These are phyloP conservation scores for Gossypium trilobum DNA, from an alignment of 441 rosid species.

Conservation along the genomic window DNA sequence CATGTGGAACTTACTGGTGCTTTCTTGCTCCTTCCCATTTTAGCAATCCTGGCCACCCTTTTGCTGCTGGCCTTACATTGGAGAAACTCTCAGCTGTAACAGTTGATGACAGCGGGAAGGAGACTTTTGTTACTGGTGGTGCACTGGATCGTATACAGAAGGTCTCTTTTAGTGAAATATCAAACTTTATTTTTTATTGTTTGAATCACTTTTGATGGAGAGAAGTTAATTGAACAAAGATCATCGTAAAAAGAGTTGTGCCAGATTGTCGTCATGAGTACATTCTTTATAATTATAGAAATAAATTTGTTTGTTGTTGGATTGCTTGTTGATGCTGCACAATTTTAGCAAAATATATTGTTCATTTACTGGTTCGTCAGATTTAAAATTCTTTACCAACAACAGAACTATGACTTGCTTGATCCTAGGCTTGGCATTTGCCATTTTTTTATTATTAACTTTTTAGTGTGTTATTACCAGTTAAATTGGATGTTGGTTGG, in stretches of 20 bases:
- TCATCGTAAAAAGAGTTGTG: neutral
- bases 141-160: conserved; percentile 69
- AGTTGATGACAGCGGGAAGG: conserved; percentile 79
- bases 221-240: neutral
- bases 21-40: conserved; percentile 14
- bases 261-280: neutral
- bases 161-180: conserved; percentile 28
- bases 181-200: neutral
- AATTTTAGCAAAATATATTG: neutral
- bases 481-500: neutral
- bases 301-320: neutral
- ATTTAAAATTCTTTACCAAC: neutral
- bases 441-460: neutral
- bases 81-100: conserved; percentile 94
- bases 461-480: neutral
- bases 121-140: conserved; percentile 82
- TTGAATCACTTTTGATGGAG: neutral
- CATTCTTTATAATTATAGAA: neutral
- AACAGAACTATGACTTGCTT: neutral
- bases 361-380: neutral
- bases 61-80: conserved; percentile 82
- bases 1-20: neutral
- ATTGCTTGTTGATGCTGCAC: neutral
- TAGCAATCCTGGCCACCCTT: conserved; percentile 90
- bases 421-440: neutral